Percentiles rank a stretch among this genome's conserved stretches.
Conservation (phyloP, 2,329 filamentous ascomycete genomes). For the Claviceps sp. region DNA sequence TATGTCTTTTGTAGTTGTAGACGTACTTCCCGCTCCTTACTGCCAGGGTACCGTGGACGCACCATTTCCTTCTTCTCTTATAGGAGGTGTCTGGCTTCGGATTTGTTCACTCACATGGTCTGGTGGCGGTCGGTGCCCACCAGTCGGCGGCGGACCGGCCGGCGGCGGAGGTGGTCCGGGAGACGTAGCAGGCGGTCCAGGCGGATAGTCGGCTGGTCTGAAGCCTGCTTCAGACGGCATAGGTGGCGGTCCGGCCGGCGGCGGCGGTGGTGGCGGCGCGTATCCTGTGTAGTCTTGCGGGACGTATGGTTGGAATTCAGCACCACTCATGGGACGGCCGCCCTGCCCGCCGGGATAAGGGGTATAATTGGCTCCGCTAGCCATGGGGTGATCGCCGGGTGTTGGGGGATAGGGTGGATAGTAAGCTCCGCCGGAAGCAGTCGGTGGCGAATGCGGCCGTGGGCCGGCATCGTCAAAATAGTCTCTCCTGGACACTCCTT, state of each 20-base stretch:
- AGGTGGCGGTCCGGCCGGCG: slow-evolving; percentile 20
- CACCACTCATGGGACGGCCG: slow-evolving; percentile 9
- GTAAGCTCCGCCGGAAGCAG: slow-evolving; percentile 37
- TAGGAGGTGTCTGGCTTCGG: slow-evolving; percentile 13
- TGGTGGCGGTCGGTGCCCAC: slow-evolving; percentile 22
- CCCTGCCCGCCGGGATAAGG: slow-evolving; percentile 17
- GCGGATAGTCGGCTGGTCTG: slow-evolving; percentile 8
- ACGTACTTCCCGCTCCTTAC: slow-evolving; percentile 1
- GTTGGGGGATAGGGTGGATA: slow-evolving; percentile 28
- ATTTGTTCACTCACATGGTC: slow-evolving; percentile 31
- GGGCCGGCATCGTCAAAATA: slow-evolving; percentile 23
- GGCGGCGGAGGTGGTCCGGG: slow-evolving; percentile 19
- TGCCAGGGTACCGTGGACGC: slow-evolving; percentile 20
- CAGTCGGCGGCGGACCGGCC: slow-evolving; percentile 19
- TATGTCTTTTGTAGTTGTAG: slow-evolving; percentile 10
- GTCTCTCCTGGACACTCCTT: slow-evolving; percentile 21
- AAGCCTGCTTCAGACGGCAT: slow-evolving; percentile 7
- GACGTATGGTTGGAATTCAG: slow-evolving; percentile 27
- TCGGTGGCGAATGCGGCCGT: slow-evolving; percentile 32
- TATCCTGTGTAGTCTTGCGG: slow-evolving; percentile 30
- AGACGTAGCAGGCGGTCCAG: slow-evolving; percentile 7
- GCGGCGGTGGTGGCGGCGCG: slow-evolving; percentile 21
- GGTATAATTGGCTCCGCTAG: slow-evolving; percentile 4
- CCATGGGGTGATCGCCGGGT: slow-evolving; percentile 10
- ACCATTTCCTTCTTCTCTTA: slow-evolving; percentile 22